Percentiles rank a stretch among this genome's conserved stretches.
These are phyloP conservation scores for Syzygium aqueum DNA, from an alignment of 345 rosid species.

Conservation along the genomic window DNA sequence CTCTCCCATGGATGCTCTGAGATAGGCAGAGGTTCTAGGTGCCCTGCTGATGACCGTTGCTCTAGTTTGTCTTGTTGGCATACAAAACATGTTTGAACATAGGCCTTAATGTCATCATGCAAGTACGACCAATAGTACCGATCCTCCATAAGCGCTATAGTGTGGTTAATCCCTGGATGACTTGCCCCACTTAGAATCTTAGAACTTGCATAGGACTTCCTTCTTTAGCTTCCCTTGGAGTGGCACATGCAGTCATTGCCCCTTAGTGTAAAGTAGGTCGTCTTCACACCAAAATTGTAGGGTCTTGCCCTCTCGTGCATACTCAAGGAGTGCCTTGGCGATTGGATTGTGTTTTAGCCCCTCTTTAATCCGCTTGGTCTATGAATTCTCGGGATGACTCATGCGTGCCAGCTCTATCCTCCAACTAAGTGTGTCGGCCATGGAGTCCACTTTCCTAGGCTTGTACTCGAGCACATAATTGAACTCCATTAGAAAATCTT, in stretches of 20 bases:
- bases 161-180: no score
- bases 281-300: neutral
- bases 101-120: neutral
- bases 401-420: neutral
- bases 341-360: neutral
- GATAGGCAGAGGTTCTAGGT: neutral
- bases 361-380: neutral
- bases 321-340: neutral
- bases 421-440: accelerated
- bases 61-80: neutral
- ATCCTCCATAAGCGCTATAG: neutral
- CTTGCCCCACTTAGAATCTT: neutral
- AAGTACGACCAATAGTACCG: neutral
- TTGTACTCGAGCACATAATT: neutral
- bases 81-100: neutral
- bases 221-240: neutral
- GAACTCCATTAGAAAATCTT: neutral
- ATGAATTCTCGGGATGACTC: accelerated
- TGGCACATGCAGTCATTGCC: accelerated
- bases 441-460: accelerated
- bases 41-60: neutral
- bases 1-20: neutral
- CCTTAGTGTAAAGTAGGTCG: neutral
- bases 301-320: neutral
- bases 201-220: neutral